Evolutionary conservation across 192 early-diverging fungal genomes (phyloP).

Genomic region (Backusella liffmaniae): DNA sequence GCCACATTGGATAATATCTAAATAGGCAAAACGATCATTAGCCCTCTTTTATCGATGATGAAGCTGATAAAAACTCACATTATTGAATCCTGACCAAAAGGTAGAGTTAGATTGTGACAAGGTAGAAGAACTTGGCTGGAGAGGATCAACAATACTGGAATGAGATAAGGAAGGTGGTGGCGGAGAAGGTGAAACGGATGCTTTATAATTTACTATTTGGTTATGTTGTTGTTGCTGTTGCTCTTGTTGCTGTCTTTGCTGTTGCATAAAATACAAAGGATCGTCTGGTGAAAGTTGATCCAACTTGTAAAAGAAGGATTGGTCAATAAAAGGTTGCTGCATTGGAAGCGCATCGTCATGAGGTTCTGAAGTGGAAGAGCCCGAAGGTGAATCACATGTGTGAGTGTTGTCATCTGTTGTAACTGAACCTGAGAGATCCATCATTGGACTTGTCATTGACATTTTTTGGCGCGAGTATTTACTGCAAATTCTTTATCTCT

Average conservation of each 20-base stretch:
- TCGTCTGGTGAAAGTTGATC: conserved; percentile 21
- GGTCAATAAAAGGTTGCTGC: conserved; percentile 20
- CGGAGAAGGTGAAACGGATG: neutral
- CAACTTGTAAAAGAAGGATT: conserved; percentile 18
- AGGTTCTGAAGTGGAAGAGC: conserved; percentile 30
- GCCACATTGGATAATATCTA: conserved; percentile 27
- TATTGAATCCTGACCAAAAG: conserved; percentile 31
- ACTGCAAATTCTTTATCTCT: neutral
- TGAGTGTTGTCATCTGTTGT: conserved; percentile 16
- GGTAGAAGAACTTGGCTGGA: conserved; percentile 8
- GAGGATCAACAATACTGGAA: conserved; percentile 23
- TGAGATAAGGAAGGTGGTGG: conserved; percentile 18
- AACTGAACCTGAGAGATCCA: conserved; percentile 2
- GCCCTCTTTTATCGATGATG: neutral
- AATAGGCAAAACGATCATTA: neutral
- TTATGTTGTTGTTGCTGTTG: conserved; percentile 8
- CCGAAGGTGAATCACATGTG: conserved; percentile 29
- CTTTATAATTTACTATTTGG: neutral
- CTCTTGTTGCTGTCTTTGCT: neutral
- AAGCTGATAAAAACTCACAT: conserved; percentile 12
- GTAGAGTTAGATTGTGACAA: conserved; percentile 3
- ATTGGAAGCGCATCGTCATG: conserved; percentile 21
- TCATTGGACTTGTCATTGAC: conserved; percentile 9
- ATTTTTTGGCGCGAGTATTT: neutral
- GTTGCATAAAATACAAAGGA: conserved; percentile 20